Base-by-base conservation (phyloP, 768 basidiomycete genomes). In the Trametes punicea region DNA sequence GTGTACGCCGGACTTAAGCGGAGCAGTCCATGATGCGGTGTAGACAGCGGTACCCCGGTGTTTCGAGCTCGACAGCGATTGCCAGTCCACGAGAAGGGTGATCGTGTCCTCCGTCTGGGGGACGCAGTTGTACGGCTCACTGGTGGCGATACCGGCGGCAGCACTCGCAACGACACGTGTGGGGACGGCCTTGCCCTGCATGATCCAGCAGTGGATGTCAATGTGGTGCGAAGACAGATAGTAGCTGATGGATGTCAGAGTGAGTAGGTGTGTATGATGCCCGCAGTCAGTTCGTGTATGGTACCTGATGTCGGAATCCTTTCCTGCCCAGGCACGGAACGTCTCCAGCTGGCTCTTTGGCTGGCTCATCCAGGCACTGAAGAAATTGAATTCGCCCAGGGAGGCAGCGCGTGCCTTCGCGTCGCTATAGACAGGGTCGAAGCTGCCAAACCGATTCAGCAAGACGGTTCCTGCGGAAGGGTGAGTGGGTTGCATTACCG, bases 311-410 rank as follows among this genome's bases (percentile, higher is more conserved):
- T 96, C 93, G 30, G 90, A 91, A 69, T 94, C 91, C 72, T 87
- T 92, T 33, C 93, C 94, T 23, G 93, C 94, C 94, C 94, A 97
- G 6, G 90, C 89, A 54, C 85, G 84, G 83, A 96, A 97, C 0
- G 94, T 96, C 71, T 93, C 90, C 25, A 97, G 80, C 71, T 97
- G 94, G 65, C 83, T 86, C 74, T 97, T 97, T 39, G 94, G 94
- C 70, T 96, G 94, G 66, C 90, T 93, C 94, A 97, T 97, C 92
- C 94, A 96, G 33, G 93, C 90, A 63, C 77, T 90, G 82, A 93
- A 96, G 73, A 93, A 96, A 74, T 94, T 96, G 75, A 94, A 93
- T 71, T 95, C 91, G 30, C 93, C 92, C 23, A 95, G 77, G 6
- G 80, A 72, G 25, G 78, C 80, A 26, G 88, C 88, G 49, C 87